Base-by-base conservation (phyloP, 352 stramenopile genomes). In the Blastocystis sp. region DNA sequence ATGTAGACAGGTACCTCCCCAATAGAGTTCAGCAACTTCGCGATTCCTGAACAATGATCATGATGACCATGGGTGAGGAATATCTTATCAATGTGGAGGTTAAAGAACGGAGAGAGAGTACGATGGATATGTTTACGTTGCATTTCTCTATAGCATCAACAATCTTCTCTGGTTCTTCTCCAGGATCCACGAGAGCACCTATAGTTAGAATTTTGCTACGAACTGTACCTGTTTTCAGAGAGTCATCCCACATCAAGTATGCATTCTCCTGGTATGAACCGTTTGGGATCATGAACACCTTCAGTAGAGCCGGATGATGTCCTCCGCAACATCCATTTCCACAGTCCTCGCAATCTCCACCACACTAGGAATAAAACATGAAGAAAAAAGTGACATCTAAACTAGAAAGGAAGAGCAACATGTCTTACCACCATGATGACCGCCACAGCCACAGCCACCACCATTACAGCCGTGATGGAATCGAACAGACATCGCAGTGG, bases 281-380 rank as follows among this genome's bases (percentile, higher is more conserved):
- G 8, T 87, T 87, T 3, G 76, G 76, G 76, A 87, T 45, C 18
- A 87, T 26, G 34, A 68, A 59, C 20, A 87, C 61, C 63, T 87
- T 87, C 3, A 87, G 53, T 1, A 87, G 56, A 73, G 50, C 50
- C 13, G 50, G 50, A 3, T n/a, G 50, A n/a, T 59, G 50, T 59
- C 50, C 50, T 80, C 70, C 70, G n/a, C 43, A 23, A 43, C 66
- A 77, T 53, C 66, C 66, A 61, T 37, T 37, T 6, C 63, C 26
- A 37, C 63, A 59, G 50, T 59, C 50, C 11, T n/a, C 50, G 50
- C 50, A 59, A n/a, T 59, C 50, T 13, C 50, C 50, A n/a, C 50
- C 50, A 59, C 50, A 59, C 50, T 59, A 59, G 50, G 50, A n/a
- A n/a, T 59, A 3, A 59, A 13, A n/a, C 11, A 59, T n/a, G 20